Conservation (phyloP, 2,329 filamentous ascomycete genomes). For the Albophoma yamanashiensis region DNA sequence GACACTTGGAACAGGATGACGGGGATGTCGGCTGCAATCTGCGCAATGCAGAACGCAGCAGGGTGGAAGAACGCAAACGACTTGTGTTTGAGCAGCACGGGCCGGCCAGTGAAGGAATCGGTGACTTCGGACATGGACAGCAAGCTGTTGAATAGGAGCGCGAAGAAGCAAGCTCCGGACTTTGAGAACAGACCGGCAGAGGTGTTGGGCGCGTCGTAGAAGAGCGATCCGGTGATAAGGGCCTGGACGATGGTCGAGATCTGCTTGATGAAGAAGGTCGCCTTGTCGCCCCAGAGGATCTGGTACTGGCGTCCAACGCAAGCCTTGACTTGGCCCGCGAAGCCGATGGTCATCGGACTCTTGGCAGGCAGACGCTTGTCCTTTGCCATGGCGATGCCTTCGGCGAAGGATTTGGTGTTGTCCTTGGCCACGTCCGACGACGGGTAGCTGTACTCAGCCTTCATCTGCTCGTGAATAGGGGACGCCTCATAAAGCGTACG, state of each 20-base stretch:
- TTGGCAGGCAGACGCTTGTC: constrained; percentile 38
- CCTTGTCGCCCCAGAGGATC: constrained; percentile 54
- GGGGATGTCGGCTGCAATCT: constrained; percentile 43
- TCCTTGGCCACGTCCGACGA: constrained; percentile 33
- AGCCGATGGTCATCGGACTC: constrained; percentile 46
- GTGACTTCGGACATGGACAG: constrained; percentile 57
- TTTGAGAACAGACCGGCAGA: constrained; percentile 54
- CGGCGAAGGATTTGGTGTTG: constrained; percentile 41
- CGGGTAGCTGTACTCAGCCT: constrained; percentile 46
- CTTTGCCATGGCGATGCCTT: constrained; percentile 43
- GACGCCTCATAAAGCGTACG: constrained; percentile 40
- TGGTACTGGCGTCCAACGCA: constrained; percentile 52
- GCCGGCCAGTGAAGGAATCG: constrained; percentile 48
- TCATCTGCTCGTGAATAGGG: constrained; percentile 37
- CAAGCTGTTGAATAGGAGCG: constrained; percentile 51
- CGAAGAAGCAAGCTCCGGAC: constrained; percentile 52
- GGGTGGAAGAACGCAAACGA: constrained; percentile 47
- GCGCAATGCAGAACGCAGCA: constrained; percentile 46
- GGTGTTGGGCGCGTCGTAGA: constrained; percentile 50
- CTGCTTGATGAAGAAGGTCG: constrained; percentile 53
- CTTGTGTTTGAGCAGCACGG: constrained; percentile 48
- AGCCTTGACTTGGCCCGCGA: constrained; percentile 43
- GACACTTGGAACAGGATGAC: constrained; percentile 48
- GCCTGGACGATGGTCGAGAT: constrained; percentile 45
- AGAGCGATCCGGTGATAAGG: constrained; percentile 54